These are phyloP conservation scores for Sutorius eximius DNA, from an alignment of 1,284 basidiomycete species.

Conservation along the genomic window DNA sequence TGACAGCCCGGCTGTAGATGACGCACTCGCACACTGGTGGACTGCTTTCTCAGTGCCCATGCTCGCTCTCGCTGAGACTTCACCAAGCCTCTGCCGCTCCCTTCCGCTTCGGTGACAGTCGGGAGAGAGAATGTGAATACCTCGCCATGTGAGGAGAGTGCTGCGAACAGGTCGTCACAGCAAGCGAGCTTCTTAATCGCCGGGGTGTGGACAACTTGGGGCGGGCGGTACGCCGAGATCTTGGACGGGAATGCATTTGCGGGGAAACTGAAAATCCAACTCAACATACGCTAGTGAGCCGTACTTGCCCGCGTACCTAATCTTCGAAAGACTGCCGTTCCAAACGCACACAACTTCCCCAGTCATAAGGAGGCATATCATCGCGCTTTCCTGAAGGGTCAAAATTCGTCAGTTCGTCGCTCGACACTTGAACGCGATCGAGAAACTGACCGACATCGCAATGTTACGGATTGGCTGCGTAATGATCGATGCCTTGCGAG, in stretches of 20 bases:
- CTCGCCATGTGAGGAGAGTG: conserved; percentile 86
- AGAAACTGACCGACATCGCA: conserved; percentile 62
- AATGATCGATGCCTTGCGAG: conserved; percentile 83
- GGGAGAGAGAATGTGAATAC: conserved; percentile 81
- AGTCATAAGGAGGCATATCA: conserved; percentile 74
- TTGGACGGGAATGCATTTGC: conserved; percentile 69
- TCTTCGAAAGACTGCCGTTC: conserved; percentile 74
- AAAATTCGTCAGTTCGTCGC: not conserved
- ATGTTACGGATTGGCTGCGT: conserved; percentile 68
- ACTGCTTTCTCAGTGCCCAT: conserved; percentile 87
- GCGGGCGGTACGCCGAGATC: conserved; percentile 73
- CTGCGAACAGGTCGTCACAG: conserved; percentile 83
- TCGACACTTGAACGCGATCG: conserved; percentile 5
- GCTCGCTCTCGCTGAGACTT: conserved; percentile 91
- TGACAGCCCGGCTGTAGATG: not conserved
- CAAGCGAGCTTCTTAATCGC: conserved; percentile 81
- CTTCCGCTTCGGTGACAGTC: conserved; percentile 33
- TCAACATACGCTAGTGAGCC: conserved; percentile 16
- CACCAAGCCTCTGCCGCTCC: conserved; percentile 31
- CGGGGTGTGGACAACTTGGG: conserved; percentile 67
- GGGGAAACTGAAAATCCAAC: conserved; percentile 53
- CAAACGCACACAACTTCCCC: conserved; percentile 84
- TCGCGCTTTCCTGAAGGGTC: conserved; percentile 73
- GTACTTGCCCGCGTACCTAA: conserved; percentile 52
- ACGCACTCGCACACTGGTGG: conserved; percentile 77